Evolutionary conservation across 2,329 filamentous ascomycete genomes (phyloP).

Genomic region (Aspergillus pseudoglaucus): DNA sequence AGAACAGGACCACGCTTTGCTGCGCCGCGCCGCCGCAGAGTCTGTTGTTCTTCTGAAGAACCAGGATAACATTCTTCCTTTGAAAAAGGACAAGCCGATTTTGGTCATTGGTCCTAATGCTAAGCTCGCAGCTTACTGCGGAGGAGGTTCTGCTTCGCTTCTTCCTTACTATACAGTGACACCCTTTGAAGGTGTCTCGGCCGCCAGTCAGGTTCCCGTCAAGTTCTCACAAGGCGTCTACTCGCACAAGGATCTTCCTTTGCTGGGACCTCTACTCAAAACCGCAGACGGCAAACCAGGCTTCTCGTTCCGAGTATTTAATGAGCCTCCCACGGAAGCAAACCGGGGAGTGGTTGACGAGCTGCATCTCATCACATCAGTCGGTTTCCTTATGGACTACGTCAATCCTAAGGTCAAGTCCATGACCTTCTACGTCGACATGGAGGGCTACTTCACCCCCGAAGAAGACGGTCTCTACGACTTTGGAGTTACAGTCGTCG

Average conservation of each 20-base stretch:
- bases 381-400: slow-evolving; percentile 49
- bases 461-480: slow-evolving; percentile 58
- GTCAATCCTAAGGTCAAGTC: slow-evolving; percentile 49
- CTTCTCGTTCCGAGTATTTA: slow-evolving; percentile 58
- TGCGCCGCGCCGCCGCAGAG: slow-evolving; percentile 61
- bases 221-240: slow-evolving; percentile 56
- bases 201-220: slow-evolving; percentile 30
- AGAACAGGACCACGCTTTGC: slow-evolving; percentile 55
- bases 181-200: slow-evolving; percentile 39
- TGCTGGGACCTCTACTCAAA: slow-evolving; percentile 49
- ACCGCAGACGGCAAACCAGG: slow-evolving; percentile 50
- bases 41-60: slow-evolving; percentile 71
- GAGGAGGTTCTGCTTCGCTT: slow-evolving; percentile 58
- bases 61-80: slow-evolving; percentile 55
- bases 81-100: slow-evolving; percentile 41
- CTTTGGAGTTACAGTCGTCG: slow-evolving; percentile 60
- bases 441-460: slow-evolving; percentile 55
- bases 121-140: slow-evolving; percentile 45
- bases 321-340: slow-evolving; percentile 47
- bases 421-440: slow-evolving; percentile 52
- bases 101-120: slow-evolving; percentile 52
- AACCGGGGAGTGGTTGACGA: slow-evolving; percentile 49
- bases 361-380: slow-evolving; percentile 38
- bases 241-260: slow-evolving; percentile 58
- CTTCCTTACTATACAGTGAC: slow-evolving; percentile 40